Evolutionary conservation across 1,284 basidiomycete genomes (phyloP), one percentile per base, ranked within the genome.

Genomic region (Ganoderma multipileum): DNA sequence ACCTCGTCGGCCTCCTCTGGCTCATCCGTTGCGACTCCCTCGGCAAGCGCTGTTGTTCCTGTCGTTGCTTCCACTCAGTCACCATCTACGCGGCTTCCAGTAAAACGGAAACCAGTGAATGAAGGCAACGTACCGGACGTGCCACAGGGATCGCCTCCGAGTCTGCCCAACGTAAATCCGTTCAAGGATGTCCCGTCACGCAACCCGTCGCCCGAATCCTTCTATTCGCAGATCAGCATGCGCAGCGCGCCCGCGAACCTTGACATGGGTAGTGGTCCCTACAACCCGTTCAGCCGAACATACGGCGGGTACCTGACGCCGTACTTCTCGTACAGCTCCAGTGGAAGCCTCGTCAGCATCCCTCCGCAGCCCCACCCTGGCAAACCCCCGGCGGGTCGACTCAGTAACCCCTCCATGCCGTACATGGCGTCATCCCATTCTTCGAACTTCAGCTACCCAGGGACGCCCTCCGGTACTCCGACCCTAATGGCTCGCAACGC

Each of bases 401-500:
- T 50, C 33, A 63, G 44, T 33, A 38, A 65, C 33, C 41, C 55
- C 20, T 59, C 47, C 64, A 42, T 33, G 33, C 33, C 33, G 18
- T 30, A 47, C 33, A 63, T 63, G 50, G 28, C 26, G 36, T 54
- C 23, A 7, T 57, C 66, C 3, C 26, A 67, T 20, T 39, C 33
- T 18, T 57, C 66, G 4, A 8, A 23, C 33, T 8, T 57, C 33
- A 47, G 39, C n/a, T 68, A 68, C 52, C 23, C 67, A 8, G 50
- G 63, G 36, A 30, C 55, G 28, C 70, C 64, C 23, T 62, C 65
- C 30, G 59, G 67, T 38, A 52, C 39, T 3, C 67, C 73, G 5
- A 30, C 76, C 68, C 66, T 68, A 3, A 74, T 73, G 12, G 74
- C 75, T 6, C 70, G 74, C 54, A 76, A 76, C 20, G 70, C 72